phyloP scores from a whole-genome alignment of 129 eudicot genomes.

The sunflower (Helianthus annuus) region HanXRQr2.0-SUNRISE NC_035445.2:101971741-101972240 shows the following conservation, averaged over 20 bases:
- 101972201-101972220: not conserved
- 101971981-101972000: not conserved
- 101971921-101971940: constrained; percentile 11
- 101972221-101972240: constrained; percentile 13
- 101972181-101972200: not conserved
- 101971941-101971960: not conserved
- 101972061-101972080: not conserved
- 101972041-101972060: constrained; percentile 12
- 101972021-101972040: not conserved
- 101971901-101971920: constrained; percentile 7
- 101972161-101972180: constrained; percentile 1
- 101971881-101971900: constrained; percentile 12
- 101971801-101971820: constrained; percentile 5
- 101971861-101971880: constrained; percentile 8
- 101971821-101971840: not conserved
- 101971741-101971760: not conserved
- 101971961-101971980: not conserved
- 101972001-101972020: not conserved
- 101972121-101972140: not conserved
- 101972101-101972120: not conserved
- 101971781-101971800: constrained; percentile 12
- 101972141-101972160: constrained; percentile 16
- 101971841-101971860: constrained; percentile 9
- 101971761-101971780: constrained; percentile 6
- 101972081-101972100: not conserved